Evolutionary conservation across 345 rosid species (phyloP).

Genomic region (Arabis hirsuta): DNA sequence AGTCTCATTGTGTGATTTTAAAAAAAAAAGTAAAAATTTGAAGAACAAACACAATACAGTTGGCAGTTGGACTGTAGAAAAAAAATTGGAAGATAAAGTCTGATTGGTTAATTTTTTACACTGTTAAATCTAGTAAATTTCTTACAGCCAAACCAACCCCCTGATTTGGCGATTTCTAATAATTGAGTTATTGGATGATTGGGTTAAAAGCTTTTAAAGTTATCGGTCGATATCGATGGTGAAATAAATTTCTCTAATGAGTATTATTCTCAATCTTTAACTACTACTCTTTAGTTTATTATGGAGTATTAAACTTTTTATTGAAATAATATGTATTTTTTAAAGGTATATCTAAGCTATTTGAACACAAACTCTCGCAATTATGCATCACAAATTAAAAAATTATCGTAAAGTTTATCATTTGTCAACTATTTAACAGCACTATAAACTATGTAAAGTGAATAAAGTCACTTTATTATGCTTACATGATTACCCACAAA

Average conservation of each 20-base stretch:
- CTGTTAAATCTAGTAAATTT: too few species aligned
- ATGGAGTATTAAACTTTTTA: neutral
- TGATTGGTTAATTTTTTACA: too few species aligned
- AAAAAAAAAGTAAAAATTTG: too few species aligned
- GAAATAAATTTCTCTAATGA: neutral
- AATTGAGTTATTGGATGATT: neutral
- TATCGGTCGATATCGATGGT: neutral
- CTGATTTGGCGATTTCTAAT: too few species aligned
- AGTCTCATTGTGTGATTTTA: too few species aligned
- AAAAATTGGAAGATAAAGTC: too few species aligned
- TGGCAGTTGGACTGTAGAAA: too few species aligned
- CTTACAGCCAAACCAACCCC: too few species aligned
- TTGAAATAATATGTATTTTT: neutral
- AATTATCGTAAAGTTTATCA: neutral
- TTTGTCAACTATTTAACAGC: neutral
- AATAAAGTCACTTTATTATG: slow-evolving; percentile 31
- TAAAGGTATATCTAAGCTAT: neutral
- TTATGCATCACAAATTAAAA: neutral
- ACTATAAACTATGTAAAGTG: neutral
- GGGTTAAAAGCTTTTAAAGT: neutral
- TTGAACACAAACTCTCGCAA: neutral
- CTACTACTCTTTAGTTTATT: neutral
- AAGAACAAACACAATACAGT: too few species aligned
- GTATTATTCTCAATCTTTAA: neutral
- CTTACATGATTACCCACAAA: slow-evolving; percentile 23